Percentiles rank a stretch among this genome's conserved stretches.
These are phyloP conservation scores for Arabidopsis hybrid DNA, from an alignment of 441 rosid genomes.

Conservation along the genomic window DNA sequence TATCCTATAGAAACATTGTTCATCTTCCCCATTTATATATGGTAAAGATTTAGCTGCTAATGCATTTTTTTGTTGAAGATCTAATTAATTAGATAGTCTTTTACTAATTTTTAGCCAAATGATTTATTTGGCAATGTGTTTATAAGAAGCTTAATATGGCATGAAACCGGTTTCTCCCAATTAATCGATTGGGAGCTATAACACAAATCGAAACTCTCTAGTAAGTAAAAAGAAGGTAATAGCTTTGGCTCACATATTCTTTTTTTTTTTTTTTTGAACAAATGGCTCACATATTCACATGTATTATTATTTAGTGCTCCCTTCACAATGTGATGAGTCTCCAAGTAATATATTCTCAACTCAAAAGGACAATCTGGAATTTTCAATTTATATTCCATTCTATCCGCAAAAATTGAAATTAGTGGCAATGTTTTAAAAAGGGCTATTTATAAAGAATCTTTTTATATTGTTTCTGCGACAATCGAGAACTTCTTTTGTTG, in stretches of 20 bases:
- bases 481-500: background rate
- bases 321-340: constrained; percentile 8
- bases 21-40: too few relatives aligned
- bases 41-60: too few relatives aligned
- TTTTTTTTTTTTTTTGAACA: too few relatives aligned
- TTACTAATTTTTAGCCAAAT: background rate
- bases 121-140: background rate
- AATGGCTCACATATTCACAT: background rate
- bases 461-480: constrained; percentile 4
- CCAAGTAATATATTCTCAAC: constrained; percentile 21
- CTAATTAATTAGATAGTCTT: background rate
- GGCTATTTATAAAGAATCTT: background rate
- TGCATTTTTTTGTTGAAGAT: too few relatives aligned
- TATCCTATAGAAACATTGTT: too few relatives aligned
- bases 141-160: background rate
- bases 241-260: too few relatives aligned
- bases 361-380: constrained; percentile 17
- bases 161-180: background rate
- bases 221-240: background rate
- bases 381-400: constrained; percentile 14
- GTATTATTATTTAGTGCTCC: constrained; percentile 1
- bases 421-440: background rate
- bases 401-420: constrained; percentile 15
- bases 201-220: background rate
- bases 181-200: background rate